These are phyloP conservation scores for Rubia tinctorum DNA, from an alignment of 305 asterid species.

Conservation along the genomic window DNA sequence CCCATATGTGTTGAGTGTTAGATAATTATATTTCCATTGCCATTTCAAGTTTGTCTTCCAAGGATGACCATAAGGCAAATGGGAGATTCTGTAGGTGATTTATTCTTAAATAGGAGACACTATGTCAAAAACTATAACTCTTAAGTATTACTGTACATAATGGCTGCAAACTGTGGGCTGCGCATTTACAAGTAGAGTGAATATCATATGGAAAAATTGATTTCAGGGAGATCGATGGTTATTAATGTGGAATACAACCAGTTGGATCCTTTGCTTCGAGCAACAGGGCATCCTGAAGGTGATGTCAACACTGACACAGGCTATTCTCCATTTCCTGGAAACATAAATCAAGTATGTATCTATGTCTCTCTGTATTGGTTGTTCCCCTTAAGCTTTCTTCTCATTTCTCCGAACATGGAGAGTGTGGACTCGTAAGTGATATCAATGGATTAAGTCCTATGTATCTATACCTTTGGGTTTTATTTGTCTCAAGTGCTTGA, in stretches of 20 bases:
- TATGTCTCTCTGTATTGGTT: background rate
- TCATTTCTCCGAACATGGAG: background rate
- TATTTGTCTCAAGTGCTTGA: background rate
- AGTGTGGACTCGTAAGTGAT: background rate
- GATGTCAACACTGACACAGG: conserved; percentile 93
- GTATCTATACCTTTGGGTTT: conserved; percentile 3
- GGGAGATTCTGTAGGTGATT: background rate
- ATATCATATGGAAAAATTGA: conserved; percentile 9
- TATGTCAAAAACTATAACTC: background rate
- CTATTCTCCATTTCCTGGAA: conserved; percentile 97
- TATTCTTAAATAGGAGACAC: background rate
- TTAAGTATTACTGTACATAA: background rate
- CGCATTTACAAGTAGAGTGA: background rate
- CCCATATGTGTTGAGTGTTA: background rate
- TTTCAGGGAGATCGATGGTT: conserved; percentile 94
- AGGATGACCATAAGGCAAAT: background rate
- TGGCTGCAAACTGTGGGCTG: background rate
- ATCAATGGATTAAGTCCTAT: conserved; percentile 1
- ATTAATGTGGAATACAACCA: conserved; percentile 99
- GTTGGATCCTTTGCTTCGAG: conserved; percentile 97
- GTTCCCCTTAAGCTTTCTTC: background rate
- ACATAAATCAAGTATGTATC: conserved; percentile 79
- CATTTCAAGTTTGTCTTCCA: background rate
- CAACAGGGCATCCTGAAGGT: conserved; percentile 88
- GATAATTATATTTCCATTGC: background rate